Evolutionary conservation across 768 basidiomycete genomes (phyloP), one percentile per base, ranked within the genome.

Genomic region (Cubamyces sp.): DNA sequence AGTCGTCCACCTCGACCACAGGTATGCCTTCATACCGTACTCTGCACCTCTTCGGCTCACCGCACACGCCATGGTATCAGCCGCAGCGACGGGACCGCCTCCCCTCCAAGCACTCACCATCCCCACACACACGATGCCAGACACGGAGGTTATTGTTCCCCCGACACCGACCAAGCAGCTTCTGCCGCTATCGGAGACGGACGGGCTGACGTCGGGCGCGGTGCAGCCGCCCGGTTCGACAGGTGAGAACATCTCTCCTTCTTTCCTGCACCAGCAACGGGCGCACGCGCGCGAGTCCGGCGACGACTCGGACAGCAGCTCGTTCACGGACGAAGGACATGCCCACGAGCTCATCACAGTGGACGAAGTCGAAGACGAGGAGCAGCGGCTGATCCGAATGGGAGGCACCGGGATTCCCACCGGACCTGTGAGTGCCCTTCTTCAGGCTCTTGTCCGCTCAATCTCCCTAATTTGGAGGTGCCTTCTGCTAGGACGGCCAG

Each of bases 351-450:
- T 74, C 41, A 76, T 78, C 42, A 73, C 71, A 16, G 74, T 83
- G 21, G 83, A 84, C 57, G 84, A 83, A 66, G 55, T 59, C 37
- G 92, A 96, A 70, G 94, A 96, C 62, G 94, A 97, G 59, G 96
- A 97, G 72, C 91, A 94, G 66, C 80, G 87, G 66, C 80, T 98
- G 54, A 95, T 97, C 64, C 80, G 87, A 75, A 89, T 87, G 57
- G 96, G 95, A 37, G 96, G 96, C 7, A 88, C 90, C 62, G 96
- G 96, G 37, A 97, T 98, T 57, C 96, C 96, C 21, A 83, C 94
- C 47, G 95, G 94, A 25, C 87, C 91, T 55, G 94, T 96, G 74
- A 72, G 91, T 82, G 21, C 41, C 5, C 42, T 56, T 49, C 19
- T 47, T 47, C 52, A n/a, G 23, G 41, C 14, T 47, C 54, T 41